Conservation (phyloP, 1,139 yeast genomes). For the Saccharomyces pastorianus region DNA sequence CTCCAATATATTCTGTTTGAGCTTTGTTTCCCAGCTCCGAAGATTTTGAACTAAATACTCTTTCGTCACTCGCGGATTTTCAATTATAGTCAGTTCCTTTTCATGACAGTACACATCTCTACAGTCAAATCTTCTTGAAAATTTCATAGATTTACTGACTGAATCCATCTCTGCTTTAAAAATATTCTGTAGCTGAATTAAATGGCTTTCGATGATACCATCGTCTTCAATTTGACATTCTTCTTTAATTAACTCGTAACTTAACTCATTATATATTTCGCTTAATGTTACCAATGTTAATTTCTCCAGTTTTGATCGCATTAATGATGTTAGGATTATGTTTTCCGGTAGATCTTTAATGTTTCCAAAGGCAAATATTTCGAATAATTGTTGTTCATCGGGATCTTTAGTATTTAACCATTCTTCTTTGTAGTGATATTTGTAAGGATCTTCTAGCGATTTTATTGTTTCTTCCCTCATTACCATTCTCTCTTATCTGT, state of each 20-base stretch:
- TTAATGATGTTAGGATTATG: neutral
- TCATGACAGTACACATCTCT: constrained; percentile 28
- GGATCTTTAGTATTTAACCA: constrained; percentile 16
- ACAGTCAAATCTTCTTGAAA: constrained; percentile 14
- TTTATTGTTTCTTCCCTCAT: neutral
- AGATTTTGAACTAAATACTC: constrained; percentile 8
- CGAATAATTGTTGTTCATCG: constrained; percentile 13
- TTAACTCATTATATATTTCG: constrained; percentile 10
- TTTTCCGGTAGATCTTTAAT: constrained; percentile 12
- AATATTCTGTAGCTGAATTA: constrained; percentile 17
- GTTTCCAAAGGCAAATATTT: constrained; percentile 25
- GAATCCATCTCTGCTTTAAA: constrained; percentile 21
- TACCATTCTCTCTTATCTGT: neutral
- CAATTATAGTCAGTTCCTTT: constrained; percentile 11
- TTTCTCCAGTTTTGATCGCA: constrained; percentile 14
- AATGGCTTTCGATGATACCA: constrained; percentile 14
- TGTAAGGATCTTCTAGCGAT: constrained; percentile 15
- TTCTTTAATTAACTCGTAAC: constrained; percentile 11
- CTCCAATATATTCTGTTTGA: neutral
- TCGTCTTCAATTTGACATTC: constrained; percentile 11
- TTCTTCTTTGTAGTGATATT: constrained; percentile 18
- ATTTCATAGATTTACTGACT: constrained; percentile 10
- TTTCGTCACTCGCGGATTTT: constrained; percentile 4
- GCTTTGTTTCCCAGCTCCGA: constrained; percentile 10
- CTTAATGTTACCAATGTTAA: constrained; percentile 20